Conservation (phyloP, 1,139 yeast genomes). For the Ogataea hybrid region DNA sequence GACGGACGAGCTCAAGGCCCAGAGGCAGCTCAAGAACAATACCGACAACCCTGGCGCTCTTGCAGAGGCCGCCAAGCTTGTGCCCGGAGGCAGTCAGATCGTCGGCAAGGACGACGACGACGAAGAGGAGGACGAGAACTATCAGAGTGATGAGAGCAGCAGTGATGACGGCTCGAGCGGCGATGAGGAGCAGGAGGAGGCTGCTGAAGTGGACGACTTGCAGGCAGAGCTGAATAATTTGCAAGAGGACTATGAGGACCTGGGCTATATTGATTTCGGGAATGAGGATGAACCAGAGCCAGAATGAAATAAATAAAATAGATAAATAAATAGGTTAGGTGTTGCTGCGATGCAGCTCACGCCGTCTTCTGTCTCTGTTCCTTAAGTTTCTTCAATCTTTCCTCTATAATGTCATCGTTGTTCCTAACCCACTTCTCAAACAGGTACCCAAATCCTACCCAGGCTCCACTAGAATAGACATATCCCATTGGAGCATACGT, state of each 20-base stretch:
- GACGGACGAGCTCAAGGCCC: constrained; percentile 80
- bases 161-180: constrained; percentile 31
- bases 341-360: neutral
- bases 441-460: constrained; percentile 38
- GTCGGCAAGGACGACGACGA: constrained; percentile 36
- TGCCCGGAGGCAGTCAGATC: constrained; percentile 39
- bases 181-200: constrained; percentile 27
- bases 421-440: constrained; percentile 36
- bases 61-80: constrained; percentile 40
- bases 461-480: constrained; percentile 38
- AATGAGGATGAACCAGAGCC: constrained; percentile 7
- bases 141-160: constrained; percentile 30
- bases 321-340: neutral
- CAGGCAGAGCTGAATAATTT: constrained; percentile 10
- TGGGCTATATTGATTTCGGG: constrained; percentile 9
- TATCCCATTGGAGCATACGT: constrained; percentile 36
- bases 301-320: constrained; percentile 9
- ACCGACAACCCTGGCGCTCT: constrained; percentile 37
- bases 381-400: constrained; percentile 34
- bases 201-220: constrained; percentile 6
- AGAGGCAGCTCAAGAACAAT: constrained; percentile 44
- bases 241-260: constrained; percentile 12
- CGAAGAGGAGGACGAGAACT: constrained; percentile 33
- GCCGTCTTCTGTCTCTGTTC: constrained; percentile 23
- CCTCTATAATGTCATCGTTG: constrained; percentile 35